Evolutionary conservation across 1,284 basidiomycete genomes (phyloP), one percentile per base, ranked within the genome.

Genomic region (Ceratobasidium papillatum): DNA sequence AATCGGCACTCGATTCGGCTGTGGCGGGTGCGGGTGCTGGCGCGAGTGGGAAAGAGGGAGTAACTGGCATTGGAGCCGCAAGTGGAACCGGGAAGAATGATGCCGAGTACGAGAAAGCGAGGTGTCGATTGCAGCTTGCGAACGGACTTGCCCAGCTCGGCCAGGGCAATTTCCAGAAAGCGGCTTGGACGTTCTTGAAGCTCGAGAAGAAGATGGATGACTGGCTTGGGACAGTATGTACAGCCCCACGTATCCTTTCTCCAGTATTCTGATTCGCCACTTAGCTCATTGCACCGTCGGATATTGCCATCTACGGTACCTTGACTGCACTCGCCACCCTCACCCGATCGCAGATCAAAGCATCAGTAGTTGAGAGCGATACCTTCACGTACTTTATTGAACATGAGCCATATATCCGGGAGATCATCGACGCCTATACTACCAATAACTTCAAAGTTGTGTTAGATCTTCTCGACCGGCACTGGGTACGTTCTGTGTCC

Each of bases 281-380:
- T 12, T 78, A 94, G 90, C 86, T 95, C 54, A 84, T 95, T 54
- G 86, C 92, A 0, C 87, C 91, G 0, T 87, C 87, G 0, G 95
- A 96, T 80, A 89, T 96, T 56, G 94, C 93, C 2, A 88, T 95
- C 47, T 96, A 94, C 80, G 91, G 90, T 7, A 90, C 90, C 0
- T 83, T 96, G 0, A 95, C 93, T 78, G 91, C 92, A 1, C 86
- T 97, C 12, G 91, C 94, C 0, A 91, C 88, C 41, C 86, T 94
- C 77, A 83, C 88, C 11, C 89, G 95, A 2, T 84, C 86, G 0
- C 84, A 86, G n/a, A 89, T 96, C 81, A 91, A 91, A 78, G 79
- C 86, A 0, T 86, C 80, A 41, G 84, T 95, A 12, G 81, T 94
- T 32, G 90, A 90, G 74, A 94, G 91, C 78, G 83, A 90, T 1